phyloP scores from a whole-genome alignment of 805 yeast genomes.

The Lipomyces sp. region DNA sequence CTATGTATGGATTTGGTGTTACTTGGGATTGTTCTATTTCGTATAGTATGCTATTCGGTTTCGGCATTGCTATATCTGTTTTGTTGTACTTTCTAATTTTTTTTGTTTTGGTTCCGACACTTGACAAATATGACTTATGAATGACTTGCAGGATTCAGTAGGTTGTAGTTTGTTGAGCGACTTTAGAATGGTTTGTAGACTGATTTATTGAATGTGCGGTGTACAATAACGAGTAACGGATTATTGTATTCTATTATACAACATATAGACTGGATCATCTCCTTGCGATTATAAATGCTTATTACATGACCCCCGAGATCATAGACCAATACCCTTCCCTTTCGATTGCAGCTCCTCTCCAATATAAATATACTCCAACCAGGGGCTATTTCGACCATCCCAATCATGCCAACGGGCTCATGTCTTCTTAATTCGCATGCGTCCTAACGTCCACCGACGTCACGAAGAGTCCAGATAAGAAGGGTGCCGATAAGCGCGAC shows the following conservation, averaged over 20 bases:
- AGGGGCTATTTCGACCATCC: background rate
- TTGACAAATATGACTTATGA: too few relatives aligned
- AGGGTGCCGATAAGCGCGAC: constrained; percentile 11
- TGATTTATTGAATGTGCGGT: background rate
- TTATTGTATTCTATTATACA: background rate
- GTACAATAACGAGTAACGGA: background rate
- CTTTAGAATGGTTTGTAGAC: background rate
- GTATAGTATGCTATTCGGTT: too few relatives aligned
- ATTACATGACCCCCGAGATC: background rate
- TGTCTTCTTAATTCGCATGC: too few relatives aligned
- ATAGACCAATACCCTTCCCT: background rate
- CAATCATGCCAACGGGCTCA: too few relatives aligned
- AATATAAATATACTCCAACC: background rate
- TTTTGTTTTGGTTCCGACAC: background rate
- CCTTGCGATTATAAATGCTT: background rate
- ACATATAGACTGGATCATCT: background rate
- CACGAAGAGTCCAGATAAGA: constrained; percentile 7
- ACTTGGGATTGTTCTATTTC: background rate
- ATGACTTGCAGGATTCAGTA: too few relatives aligned
- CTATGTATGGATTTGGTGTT: background rate
- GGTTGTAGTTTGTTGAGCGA: background rate
- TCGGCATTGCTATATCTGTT: background rate
- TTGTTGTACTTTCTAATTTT: background rate
- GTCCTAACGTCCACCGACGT: background rate
- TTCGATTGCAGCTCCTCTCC: constrained; percentile 6